Percentiles rank a stretch among this genome's conserved stretches.
Evolutionary conservation across 768 basidiomycete species (phyloP).

Genomic region (Phylloporus arenicola): DNA sequence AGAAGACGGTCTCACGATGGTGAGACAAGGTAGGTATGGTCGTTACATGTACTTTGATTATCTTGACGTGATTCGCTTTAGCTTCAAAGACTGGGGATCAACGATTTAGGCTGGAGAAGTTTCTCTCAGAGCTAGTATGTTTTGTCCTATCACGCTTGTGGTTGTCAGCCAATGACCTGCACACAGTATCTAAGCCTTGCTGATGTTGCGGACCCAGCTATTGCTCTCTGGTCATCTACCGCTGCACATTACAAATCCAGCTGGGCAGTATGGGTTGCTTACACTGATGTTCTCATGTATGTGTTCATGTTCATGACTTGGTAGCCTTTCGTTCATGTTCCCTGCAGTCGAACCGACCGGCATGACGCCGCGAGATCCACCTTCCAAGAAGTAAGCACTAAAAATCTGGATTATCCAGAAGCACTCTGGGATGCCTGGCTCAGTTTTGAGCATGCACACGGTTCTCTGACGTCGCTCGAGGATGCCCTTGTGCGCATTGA

Average conservation of each 20-base stretch:
- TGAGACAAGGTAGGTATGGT: conserved; percentile 46
- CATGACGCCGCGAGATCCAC: conserved; percentile 58
- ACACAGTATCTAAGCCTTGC: conserved; percentile 42
- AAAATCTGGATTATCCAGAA: conserved; percentile 92
- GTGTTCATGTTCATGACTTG: conserved; percentile 18
- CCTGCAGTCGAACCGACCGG: conserved; percentile 44
- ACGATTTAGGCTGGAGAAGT: conserved; percentile 77
- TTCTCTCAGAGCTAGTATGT: conserved; percentile 69
- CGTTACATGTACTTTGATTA: not conserved
- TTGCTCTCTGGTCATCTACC: conserved; percentile 61
- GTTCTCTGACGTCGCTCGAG: conserved; percentile 63
- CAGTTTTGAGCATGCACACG: conserved; percentile 81
- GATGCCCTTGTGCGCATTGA: conserved; percentile 58
- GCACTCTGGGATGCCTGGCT: conserved; percentile 89
- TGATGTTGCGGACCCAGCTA: conserved; percentile 48
- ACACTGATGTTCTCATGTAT: conserved; percentile 70
- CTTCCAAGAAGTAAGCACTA: conserved; percentile 61
- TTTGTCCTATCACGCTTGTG: not conserved
- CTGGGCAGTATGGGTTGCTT: conserved; percentile 71
- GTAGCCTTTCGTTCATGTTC: not conserved
- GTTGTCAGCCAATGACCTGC: not conserved
- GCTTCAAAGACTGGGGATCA: conserved; percentile 68
- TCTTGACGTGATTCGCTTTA: conserved; percentile 22
- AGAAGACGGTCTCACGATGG: conserved; percentile 60
- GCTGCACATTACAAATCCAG: conserved; percentile 63